phyloP scores from a whole-genome alignment of 768 basidiomycete species.

The Epithele typhae region DNA sequence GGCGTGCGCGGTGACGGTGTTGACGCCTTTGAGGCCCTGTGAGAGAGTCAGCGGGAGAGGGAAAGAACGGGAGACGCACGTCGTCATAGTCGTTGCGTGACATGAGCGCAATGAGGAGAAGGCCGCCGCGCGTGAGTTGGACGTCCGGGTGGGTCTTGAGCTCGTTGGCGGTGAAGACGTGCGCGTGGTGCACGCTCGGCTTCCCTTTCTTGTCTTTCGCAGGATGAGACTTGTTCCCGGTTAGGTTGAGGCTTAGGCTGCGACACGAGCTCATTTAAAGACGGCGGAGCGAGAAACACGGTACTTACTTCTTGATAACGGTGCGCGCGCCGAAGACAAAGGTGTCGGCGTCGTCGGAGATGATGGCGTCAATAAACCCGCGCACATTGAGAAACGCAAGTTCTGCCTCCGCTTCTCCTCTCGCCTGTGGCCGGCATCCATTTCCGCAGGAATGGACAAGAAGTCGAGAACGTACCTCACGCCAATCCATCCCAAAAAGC shows the following conservation, averaged over 20 bases:
- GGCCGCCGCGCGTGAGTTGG: constrained; percentile 24
- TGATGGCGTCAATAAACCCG: constrained; percentile 39
- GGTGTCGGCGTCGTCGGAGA: constrained; percentile 47
- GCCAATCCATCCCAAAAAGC: constrained; percentile 26
- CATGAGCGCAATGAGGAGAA: constrained; percentile 32
- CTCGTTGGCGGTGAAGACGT: constrained; percentile 21
- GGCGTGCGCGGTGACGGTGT: constrained; percentile 19
- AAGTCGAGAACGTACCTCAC: constrained; percentile 17
- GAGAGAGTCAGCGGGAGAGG: too few species aligned
- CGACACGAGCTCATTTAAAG: neutral
- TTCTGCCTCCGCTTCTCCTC: constrained; percentile 48
- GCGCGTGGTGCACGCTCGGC: constrained; percentile 19
- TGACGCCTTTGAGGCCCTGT: constrained; percentile 20
- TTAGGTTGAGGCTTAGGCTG: constrained; percentile 18
- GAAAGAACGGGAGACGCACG: constrained; percentile 10
- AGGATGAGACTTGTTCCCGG: constrained; percentile 25
- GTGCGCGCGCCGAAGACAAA: constrained; percentile 42
- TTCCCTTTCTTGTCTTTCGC: constrained; percentile 24
- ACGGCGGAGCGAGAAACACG: neutral
- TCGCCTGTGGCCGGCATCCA: constrained; percentile 26
- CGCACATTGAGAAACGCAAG: constrained; percentile 37
- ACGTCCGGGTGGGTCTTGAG: constrained; percentile 22
- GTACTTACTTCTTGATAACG: constrained; percentile 37
- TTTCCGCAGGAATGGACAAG: neutral
- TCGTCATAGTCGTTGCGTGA: constrained; percentile 33